Evolutionary conservation across 495 filamentous ascomycete genomes (phyloP).

Genomic region (Daldinia grandis): DNA sequence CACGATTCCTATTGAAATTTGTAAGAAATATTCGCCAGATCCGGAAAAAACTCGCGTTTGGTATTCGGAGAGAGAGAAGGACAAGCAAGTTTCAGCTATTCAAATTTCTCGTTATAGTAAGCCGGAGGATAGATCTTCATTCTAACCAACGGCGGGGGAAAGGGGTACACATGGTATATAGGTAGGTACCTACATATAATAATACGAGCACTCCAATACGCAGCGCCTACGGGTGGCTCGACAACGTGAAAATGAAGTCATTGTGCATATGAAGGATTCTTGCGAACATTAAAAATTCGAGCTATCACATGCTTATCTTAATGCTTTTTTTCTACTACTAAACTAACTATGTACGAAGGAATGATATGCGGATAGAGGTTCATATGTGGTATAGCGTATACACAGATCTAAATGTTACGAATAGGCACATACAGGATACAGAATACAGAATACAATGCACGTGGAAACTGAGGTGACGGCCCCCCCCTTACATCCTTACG

Average conservation of each 20-base stretch:
- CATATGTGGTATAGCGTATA: constrained; percentile 2
- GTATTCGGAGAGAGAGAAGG: not conserved
- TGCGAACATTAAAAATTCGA: not conserved
- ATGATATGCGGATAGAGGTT: constrained; percentile 12
- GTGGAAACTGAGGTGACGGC: not conserved
- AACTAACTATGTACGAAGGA: constrained; percentile 4
- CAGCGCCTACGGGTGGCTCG: not conserved
- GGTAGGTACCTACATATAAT: no score
- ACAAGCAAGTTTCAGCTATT: constrained; percentile 1
- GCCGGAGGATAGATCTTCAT: constrained; percentile 5
- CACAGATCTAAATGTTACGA: constrained; percentile 16
- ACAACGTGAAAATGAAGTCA: constrained; percentile 6
- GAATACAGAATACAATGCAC: constrained; percentile 26
- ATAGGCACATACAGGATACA: no score
- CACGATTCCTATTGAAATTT: not conserved
- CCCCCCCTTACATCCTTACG: constrained; percentile 12
- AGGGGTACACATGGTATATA: constrained; percentile 4
- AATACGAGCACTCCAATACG: constrained; percentile 1
- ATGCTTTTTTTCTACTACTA: not conserved
- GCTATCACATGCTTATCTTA: constrained; percentile 11
- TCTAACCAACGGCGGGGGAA: not conserved
- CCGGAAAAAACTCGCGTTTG: not conserved
- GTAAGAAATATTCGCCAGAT: not conserved
- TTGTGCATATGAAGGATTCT: constrained; percentile 3
- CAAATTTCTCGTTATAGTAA: constrained; percentile 1